Evolutionary conservation across 495 filamentous ascomycete species (phyloP), one percentile per base, ranked within the genome.

Genomic region (Penicillium canariense): DNA sequence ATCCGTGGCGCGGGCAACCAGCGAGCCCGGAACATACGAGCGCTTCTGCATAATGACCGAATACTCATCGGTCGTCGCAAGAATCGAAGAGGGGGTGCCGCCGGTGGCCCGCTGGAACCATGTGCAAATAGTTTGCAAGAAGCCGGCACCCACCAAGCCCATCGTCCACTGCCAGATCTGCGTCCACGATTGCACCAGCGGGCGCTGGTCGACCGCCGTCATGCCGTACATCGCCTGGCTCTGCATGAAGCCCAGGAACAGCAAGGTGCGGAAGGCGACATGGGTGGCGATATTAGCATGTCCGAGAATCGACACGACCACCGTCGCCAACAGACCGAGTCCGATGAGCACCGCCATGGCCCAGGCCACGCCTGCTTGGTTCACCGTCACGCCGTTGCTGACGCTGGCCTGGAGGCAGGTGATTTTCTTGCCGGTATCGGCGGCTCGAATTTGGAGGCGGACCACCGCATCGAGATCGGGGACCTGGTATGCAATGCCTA

Each of bases 81-180:
- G 81, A 34, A 95, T 74, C 27, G 82, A 86, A 11, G 90, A 84
- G 9, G 94, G 87, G 10, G 82, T 88, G 46, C 94, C 94, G 17
- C 94, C 94, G 4, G 94, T 98, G 5, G 94, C 78, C 27, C 91
- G 87, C 70, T 96, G 92, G 68, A 97, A 98, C 94, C 94, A 98
- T 22, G 90, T 95, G 39, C 88, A 84, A 56, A 97, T 89, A 26
- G 79, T 75, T 66, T 98, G 87, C 65, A 97, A 81, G 71, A 96
- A 96, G 36, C 75, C 77, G 55, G 95, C 80, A 48, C 82, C 81
- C 60, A 98, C 92, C 61, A 98, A 90, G 58, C 94, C 94, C 88
- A 98, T 90, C 65, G 84, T 92, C 94, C 94, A 98, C 70, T 92
- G 85, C 76, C 97, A 97, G 62, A 96, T 90, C 73, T 97, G 93